phyloP scores from a whole-genome alignment of 768 basidiomycete genomes.

The Suillus clintonianus region DNA sequence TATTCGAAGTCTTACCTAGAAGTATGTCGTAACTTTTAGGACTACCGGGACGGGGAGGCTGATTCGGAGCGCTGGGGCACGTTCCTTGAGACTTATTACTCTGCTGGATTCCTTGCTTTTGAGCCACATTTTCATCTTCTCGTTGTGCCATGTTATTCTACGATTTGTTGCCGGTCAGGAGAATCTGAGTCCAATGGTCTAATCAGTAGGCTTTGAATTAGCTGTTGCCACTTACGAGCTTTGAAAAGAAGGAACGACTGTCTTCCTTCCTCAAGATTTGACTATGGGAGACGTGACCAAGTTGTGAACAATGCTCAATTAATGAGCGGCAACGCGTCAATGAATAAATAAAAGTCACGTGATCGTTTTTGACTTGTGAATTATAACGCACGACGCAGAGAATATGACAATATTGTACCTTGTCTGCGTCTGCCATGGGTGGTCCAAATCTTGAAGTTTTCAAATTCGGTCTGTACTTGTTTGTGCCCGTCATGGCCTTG shows the following conservation, averaged over 20 bases:
- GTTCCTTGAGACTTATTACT: too few relatives aligned
- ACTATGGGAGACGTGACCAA: neutral
- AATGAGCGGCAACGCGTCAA: neutral
- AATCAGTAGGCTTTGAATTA: neutral
- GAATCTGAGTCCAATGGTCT: neutral
- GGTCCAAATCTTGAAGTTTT: slow-evolving; percentile 86
- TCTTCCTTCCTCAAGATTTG: neutral
- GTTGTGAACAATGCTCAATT: too few relatives aligned
- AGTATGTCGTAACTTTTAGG: neutral
- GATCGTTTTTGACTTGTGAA: neutral
- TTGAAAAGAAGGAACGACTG: neutral
- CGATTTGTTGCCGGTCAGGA: neutral
- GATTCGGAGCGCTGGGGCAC: neutral
- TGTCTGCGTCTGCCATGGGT: slow-evolving; percentile 45
- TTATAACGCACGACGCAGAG: too few relatives aligned
- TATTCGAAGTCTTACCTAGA: neutral
- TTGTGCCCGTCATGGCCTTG: slow-evolving; percentile 78
- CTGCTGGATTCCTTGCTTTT: neutral
- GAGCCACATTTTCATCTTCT: neutral
- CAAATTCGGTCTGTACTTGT: slow-evolving; percentile 87
- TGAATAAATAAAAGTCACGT: neutral
- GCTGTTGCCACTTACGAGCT: neutral
- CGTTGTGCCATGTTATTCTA: neutral
- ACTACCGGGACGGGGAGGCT: neutral
- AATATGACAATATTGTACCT: too few relatives aligned